Conservation (phyloP, 2,329 filamentous ascomycete genomes). For the Fusarium sterilihyphosum region DNA sequence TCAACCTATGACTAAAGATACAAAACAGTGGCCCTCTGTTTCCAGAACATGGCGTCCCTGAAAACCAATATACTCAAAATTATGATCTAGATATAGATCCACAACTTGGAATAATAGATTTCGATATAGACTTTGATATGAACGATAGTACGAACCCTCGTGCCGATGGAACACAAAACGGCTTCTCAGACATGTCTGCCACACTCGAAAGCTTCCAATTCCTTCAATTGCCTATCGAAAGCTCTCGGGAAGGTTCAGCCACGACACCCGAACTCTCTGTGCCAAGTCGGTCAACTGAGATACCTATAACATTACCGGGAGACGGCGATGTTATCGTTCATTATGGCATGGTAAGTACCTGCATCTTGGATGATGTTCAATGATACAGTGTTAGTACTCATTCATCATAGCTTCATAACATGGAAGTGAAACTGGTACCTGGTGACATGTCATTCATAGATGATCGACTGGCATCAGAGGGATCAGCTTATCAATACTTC, state of each 20-base stretch:
- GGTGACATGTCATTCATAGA: not conserved
- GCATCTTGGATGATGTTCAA: too few species aligned
- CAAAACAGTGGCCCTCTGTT: not conserved
- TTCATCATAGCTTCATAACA: constrained; percentile 18
- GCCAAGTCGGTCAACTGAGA: not conserved
- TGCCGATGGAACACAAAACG: too few species aligned
- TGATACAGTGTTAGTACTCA: too few species aligned
- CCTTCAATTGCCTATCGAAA: not conserved
- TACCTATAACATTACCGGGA: not conserved
- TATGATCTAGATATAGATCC: not conserved
- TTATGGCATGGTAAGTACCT: constrained; percentile 1
- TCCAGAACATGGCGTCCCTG: not conserved
- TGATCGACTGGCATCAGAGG: not conserved
- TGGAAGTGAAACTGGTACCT: constrained; percentile 8
- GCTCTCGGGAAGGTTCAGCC: not conserved
- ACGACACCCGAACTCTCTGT: not conserved
- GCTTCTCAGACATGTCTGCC: too few species aligned
- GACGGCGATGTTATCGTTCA: not conserved
- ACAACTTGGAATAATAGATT: not conserved
- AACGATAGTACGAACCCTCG: too few species aligned
- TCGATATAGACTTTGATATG: not conserved
- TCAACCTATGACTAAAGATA: too few species aligned
- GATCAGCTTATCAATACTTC: not conserved
- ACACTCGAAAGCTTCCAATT: not conserved
- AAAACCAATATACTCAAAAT: not conserved